Conservation (phyloP, 2,329 filamentous ascomycete species). For the Sporothrix variecibatus region DNA sequence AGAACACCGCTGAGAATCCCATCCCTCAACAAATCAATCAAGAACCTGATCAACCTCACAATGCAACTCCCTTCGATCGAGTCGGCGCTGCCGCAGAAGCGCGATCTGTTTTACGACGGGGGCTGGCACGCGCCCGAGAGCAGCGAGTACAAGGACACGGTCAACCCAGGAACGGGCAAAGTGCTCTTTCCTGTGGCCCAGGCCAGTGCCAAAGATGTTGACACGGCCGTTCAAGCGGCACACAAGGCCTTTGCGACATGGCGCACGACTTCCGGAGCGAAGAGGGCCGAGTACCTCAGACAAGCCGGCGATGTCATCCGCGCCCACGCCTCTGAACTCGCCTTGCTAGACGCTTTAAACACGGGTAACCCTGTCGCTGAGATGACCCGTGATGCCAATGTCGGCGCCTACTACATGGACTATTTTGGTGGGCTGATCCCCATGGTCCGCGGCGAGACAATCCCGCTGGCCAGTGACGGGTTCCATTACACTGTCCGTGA, state of each 20-base stretch:
- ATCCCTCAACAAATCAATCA: too few relatives aligned
- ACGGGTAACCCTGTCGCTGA: conserved; percentile 28
- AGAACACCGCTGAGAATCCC: too few relatives aligned
- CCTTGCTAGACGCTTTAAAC: conserved; percentile 28
- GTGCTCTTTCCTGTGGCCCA: conserved; percentile 20
- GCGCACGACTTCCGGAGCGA: conserved; percentile 13
- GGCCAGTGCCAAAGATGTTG: conserved; percentile 25
- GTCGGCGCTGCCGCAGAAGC: conserved; percentile 21
- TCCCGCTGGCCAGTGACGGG: conserved; percentile 61
- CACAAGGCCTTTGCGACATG: conserved; percentile 23
- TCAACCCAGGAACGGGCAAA: conserved; percentile 18
- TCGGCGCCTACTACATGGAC: conserved; percentile 65
- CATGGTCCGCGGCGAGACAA: conserved; percentile 69
- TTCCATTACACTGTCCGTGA: conserved; percentile 68
- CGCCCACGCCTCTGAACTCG: conserved; percentile 32
- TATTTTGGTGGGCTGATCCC: conserved; percentile 71
- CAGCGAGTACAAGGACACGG: conserved; percentile 18
- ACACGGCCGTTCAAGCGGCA: conserved; percentile 26
- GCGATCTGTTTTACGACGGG: conserved; percentile 23
- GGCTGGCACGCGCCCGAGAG: conserved; percentile 14
- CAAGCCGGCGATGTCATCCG: conserved; percentile 30
- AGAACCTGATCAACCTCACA: too few relatives aligned
- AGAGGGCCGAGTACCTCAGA: conserved; percentile 20
- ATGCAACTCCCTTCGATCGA: conserved; percentile 21
- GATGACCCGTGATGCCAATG: conserved; percentile 58